Conservation (phyloP, 1,284 basidiomycete genomes). For the Naganishia sp. region DNA sequence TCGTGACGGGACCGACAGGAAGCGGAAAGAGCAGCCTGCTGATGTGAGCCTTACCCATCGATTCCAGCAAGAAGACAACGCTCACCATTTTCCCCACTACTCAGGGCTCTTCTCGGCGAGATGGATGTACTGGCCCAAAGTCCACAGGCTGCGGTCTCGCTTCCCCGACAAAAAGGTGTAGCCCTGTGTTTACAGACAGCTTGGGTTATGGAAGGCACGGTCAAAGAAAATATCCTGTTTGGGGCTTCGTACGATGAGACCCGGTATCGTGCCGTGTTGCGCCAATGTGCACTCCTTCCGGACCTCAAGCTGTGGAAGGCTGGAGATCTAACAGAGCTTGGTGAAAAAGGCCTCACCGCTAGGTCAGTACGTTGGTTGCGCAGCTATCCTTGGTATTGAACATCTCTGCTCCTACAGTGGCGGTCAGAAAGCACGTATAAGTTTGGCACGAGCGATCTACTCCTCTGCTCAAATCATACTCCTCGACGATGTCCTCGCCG, state of each 20-base stretch:
- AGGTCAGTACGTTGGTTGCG: conserved; percentile 25
- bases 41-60: conserved; percentile 38
- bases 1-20: conserved; percentile 64
- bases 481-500: conserved; percentile 60
- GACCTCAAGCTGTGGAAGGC: conserved; percentile 69
- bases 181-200: conserved; percentile 75
- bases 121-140: conserved; percentile 55
- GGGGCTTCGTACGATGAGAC: conserved; percentile 59
- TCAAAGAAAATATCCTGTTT: conserved; percentile 63
- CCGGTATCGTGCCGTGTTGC: conserved; percentile 61
- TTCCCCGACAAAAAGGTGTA: conserved; percentile 67
- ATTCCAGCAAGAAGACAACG: too few relatives aligned
- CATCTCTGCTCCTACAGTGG: conserved; percentile 54
- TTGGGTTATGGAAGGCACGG: conserved; percentile 61
- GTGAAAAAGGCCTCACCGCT: conserved; percentile 51
- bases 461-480: conserved; percentile 64
- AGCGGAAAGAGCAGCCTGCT: conserved; percentile 53
- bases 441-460: conserved; percentile 71
- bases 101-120: conserved; percentile 58
- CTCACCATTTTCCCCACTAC: too few relatives aligned
- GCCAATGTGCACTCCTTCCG: conserved; percentile 65
- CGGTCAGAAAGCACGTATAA: conserved; percentile 69
- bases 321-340: conserved; percentile 68
- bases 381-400: not conserved
- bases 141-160: conserved; percentile 63